Evolutionary conservation across 306 rosid species (phyloP).

Genomic region (Hippophae tibetana): DNA sequence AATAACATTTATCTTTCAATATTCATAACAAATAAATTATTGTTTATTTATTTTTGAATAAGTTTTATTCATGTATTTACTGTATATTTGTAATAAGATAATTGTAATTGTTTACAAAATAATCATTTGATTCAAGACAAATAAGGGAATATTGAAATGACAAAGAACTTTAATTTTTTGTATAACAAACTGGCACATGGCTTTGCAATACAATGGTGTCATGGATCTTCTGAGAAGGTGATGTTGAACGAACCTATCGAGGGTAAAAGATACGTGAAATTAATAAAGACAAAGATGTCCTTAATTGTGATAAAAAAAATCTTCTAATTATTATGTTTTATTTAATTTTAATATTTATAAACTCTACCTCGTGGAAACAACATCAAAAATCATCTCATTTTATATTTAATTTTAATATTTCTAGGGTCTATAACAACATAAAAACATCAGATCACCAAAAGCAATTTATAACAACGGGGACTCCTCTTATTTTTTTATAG

Average conservation of each 20-base stretch:
- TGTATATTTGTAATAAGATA: no score
- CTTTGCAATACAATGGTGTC: constrained; percentile 9
- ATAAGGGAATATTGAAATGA: background rate
- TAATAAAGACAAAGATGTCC: background rate
- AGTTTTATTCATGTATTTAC: no score
- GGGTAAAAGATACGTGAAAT: constrained; percentile 27
- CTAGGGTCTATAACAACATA: constrained; percentile 3
- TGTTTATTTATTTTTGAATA: no score
- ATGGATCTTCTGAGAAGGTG: constrained; percentile 28
- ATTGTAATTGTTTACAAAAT: no score
- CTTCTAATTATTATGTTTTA: background rate
- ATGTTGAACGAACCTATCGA: background rate
- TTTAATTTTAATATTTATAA: background rate
- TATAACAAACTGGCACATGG: constrained; percentile 23
- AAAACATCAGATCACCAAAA: constrained; percentile 18
- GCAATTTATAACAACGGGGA: background rate
- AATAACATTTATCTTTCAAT: no score
- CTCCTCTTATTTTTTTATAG: background rate
- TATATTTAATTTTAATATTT: background rate
- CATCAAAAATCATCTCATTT: background rate
- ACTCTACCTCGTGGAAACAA: constrained; percentile 11
- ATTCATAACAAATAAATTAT: no score
- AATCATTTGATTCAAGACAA: no score
- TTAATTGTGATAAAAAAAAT: background rate
- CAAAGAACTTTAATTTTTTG: constrained; percentile 1